Evolutionary conservation across 176 grass and related monocot species (phyloP).

Genomic region (Oryza officinalis): DNA sequence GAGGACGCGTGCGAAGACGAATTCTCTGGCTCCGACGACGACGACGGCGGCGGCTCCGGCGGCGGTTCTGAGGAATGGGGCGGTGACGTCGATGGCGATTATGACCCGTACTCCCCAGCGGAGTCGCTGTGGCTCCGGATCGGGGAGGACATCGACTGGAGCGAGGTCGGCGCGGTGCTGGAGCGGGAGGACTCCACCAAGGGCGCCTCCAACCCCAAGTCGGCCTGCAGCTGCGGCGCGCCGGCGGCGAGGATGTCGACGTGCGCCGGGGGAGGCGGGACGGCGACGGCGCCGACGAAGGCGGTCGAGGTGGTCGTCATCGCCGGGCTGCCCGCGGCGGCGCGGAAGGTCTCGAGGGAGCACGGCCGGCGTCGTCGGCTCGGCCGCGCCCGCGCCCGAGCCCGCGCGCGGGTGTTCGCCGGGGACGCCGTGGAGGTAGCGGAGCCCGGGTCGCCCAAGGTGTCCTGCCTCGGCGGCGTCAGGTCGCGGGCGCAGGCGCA

Average conservation of each 20-base stretch:
- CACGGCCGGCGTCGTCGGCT: neutral
- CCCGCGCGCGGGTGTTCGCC: constrained; percentile 25
- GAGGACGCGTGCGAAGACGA: neutral
- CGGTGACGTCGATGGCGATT: neutral
- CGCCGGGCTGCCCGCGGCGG: constrained; percentile 6
- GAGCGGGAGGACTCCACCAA: constrained; percentile 49
- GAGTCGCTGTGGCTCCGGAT: constrained; percentile 27
- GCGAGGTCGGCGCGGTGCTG: constrained; percentile 29
- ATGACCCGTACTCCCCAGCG: constrained; percentile 30
- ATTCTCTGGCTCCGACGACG: neutral
- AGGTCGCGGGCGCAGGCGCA: neutral
- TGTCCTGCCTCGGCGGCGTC: constrained; percentile 43
- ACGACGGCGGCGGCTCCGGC: neutral
- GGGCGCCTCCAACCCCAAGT: constrained; percentile 50
- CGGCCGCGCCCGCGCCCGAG: neutral
- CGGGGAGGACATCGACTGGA: constrained; percentile 47
- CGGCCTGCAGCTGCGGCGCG: constrained; percentile 14
- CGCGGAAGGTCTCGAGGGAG: constrained; percentile 15
- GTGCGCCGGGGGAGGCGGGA: neutral
- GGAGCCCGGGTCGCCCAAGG: constrained; percentile 47
- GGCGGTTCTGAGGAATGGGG: neutral
- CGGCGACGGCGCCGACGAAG: neutral
- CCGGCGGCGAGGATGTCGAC: neutral
- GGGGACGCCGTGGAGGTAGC: neutral
- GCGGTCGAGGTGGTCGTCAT: constrained; percentile 14